Conservation (phyloP, 2,329 filamentous ascomycete species). For the Exophiala bonariae region DNA sequence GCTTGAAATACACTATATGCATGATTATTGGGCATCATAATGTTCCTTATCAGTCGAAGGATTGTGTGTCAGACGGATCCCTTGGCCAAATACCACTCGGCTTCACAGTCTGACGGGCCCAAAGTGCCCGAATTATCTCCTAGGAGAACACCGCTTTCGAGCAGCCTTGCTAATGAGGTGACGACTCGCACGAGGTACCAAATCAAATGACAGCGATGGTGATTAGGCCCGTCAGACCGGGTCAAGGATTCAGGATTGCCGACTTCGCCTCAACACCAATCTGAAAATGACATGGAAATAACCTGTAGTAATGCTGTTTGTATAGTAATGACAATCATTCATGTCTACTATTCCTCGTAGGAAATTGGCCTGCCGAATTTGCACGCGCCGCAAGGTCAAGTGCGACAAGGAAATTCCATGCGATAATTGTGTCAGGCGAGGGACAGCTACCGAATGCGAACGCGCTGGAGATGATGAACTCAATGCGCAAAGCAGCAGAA, state of each 20-base stretch:
- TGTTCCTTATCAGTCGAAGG: neutral
- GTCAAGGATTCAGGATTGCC: too few relatives aligned
- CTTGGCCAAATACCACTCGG: too few relatives aligned
- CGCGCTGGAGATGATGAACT: constrained; percentile 12
- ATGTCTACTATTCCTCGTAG: constrained; percentile 18
- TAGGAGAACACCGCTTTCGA: neutral
- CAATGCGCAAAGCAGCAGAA: constrained; percentile 14
- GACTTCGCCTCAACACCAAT: too few relatives aligned
- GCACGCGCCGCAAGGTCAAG: constrained; percentile 33
- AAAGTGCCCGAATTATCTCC: too few relatives aligned
- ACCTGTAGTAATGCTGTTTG: too few relatives aligned
- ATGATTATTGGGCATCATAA: constrained; percentile 4
- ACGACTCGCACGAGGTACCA: too few relatives aligned
- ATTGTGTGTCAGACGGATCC: too few relatives aligned
- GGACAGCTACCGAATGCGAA: constrained; percentile 15
- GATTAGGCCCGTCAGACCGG: too few relatives aligned
- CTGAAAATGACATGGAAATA: too few relatives aligned
- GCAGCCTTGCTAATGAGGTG: neutral
- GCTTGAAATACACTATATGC: neutral
- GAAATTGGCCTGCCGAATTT: constrained; percentile 31
- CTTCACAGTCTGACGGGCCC: too few relatives aligned
- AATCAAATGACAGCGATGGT: neutral
- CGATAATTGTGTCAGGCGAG: constrained; percentile 40
- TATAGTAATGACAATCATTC: too few relatives aligned
- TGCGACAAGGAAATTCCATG: constrained; percentile 45